A percentile compares a stretch with the other conserved stretches of the same genome.
Evolutionary conservation across 2,329 filamentous ascomycete species (phyloP).

Genomic region (Penicillium sp.): DNA sequence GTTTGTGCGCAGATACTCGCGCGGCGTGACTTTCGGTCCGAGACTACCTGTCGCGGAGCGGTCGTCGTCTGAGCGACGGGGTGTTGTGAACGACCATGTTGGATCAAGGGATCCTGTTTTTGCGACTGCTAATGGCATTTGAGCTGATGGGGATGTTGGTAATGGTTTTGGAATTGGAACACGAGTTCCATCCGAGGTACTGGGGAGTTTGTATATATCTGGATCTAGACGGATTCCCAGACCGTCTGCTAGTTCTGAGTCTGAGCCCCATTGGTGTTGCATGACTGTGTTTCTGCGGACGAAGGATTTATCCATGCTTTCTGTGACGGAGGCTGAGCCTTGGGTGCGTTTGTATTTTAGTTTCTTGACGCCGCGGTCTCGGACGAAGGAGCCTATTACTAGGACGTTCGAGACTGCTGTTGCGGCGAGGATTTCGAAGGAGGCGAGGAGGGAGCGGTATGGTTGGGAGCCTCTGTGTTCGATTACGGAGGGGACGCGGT

Average conservation of each 20-base stretch:
- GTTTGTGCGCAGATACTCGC: slow-evolving; percentile 35
- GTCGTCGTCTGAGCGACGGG: slow-evolving; percentile 30
- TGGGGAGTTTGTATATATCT: slow-evolving; percentile 46
- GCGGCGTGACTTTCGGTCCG: slow-evolving; percentile 34
- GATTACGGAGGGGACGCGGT: slow-evolving; percentile 78
- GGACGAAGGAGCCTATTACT: slow-evolving; percentile 86
- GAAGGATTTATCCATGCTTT: slow-evolving; percentile 43
- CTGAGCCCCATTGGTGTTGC: slow-evolving; percentile 75
- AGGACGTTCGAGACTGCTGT: slow-evolving; percentile 83
- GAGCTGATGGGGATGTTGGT: slow-evolving; percentile 38
- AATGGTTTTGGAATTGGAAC: neutral
- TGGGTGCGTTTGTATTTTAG: slow-evolving; percentile 64
- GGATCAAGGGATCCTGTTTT: slow-evolving; percentile 31
- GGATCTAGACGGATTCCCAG: slow-evolving; percentile 67
- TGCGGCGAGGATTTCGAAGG: slow-evolving; percentile 84
- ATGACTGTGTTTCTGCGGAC: slow-evolving; percentile 56
- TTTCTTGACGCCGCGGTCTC: slow-evolving; percentile 88
- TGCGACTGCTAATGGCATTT: slow-evolving; percentile 19
- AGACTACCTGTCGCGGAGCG: slow-evolving; percentile 31
- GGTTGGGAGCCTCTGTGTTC: slow-evolving; percentile 70
- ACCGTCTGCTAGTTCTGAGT: slow-evolving; percentile 82
- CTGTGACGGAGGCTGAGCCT: slow-evolving; percentile 48
- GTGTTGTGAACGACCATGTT: slow-evolving; percentile 33
- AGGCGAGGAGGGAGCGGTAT: slow-evolving; percentile 83
- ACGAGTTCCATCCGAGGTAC: slow-evolving; percentile 22